Evolutionary conservation across 2,329 filamentous ascomycete genomes (phyloP), one percentile per base, ranked within the genome.

Genomic region (Cordyceps tenuipes): DNA sequence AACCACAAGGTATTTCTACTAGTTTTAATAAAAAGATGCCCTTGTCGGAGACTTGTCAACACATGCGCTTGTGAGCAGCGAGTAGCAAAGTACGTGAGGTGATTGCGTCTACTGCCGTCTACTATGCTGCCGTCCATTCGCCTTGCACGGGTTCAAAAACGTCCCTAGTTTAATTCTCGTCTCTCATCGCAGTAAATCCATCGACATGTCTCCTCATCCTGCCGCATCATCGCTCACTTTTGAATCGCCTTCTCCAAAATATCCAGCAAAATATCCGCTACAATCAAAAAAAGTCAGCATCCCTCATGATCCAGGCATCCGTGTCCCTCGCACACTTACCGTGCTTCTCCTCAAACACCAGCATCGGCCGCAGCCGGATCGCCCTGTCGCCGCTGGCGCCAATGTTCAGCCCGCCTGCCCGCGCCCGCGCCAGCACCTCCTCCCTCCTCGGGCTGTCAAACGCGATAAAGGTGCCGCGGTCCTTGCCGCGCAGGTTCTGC

Each of bases 401-500:
- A 17, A 62, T 60, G 13, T 60, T 62, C 21, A 62, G 21, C 13
- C 61, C 61, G 12, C 44, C 34, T 1, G 57, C 47, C 57, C 56
- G 55, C 19, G 60, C 60, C 43, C 82, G 86, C 72, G 76, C 82
- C 63, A 96, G 74, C 75, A 96, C 88, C 70, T 88, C 83, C 70
- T 96, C 91, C 62, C 91, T 81, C 67, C 84, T 79, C 57, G 89
- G 90, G 70, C 83, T 89, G 73, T 97, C 92, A 79, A 91, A 97
- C 52, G 92, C 91, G 70, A 97, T 90, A 73, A 96, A 96, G 8
- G 92, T 96, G 65, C 91, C 91, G 76, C 89, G 88, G 57, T 88
- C 88, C 78, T 94, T 90, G 59, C 91, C 92, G 68, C 91, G 84
- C 63, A 97, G 81, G 77, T 96, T 94, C 70, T 84, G 76, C 73